These are phyloP conservation scores for Colletotrichum sp. DNA, from an alignment of 2,329 filamentous ascomycete species.

Conservation along the genomic window DNA sequence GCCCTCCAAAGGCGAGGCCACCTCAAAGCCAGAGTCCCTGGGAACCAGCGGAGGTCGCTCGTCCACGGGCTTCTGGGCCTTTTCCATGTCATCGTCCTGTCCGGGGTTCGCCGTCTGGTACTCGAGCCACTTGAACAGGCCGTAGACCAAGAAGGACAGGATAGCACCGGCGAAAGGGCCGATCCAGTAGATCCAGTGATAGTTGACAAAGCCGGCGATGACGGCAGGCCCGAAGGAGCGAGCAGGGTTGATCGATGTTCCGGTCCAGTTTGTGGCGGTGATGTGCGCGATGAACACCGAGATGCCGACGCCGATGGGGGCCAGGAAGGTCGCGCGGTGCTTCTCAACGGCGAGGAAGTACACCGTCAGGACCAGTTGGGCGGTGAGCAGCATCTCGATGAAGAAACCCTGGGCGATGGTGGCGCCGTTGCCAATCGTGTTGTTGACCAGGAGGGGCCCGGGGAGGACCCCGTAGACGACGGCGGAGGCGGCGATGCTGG, in stretches of 20 bases:
- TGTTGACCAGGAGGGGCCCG: constrained; percentile 57
- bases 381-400: constrained; percentile 70
- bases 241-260: constrained; percentile 54
- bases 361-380: constrained; percentile 68
- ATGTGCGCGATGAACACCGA: constrained; percentile 66
- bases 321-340: constrained; percentile 73
- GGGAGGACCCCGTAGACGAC: constrained; percentile 63
- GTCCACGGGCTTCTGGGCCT: background rate
- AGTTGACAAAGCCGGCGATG: constrained; percentile 41
- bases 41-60: background rate
- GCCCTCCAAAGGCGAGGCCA: background rate
- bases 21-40: background rate
- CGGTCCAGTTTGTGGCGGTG: constrained; percentile 49
- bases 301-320: constrained; percentile 74
- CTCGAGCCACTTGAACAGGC: background rate
- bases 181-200: constrained; percentile 56
- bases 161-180: constrained; percentile 12
- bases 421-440: constrained; percentile 55
- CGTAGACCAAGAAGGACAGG: background rate
- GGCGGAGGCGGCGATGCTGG: constrained; percentile 62
- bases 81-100: background rate
- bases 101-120: background rate
- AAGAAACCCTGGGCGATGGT: constrained; percentile 64
- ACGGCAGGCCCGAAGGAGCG: constrained; percentile 55
- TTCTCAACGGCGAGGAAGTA: constrained; percentile 77